A percentile compares a stretch with the other conserved stretches of the same genome.
Evolutionary conservation across 805 yeast genomes (phyloP).

Genomic region (Hanseniaspora nectarophila): DNA sequence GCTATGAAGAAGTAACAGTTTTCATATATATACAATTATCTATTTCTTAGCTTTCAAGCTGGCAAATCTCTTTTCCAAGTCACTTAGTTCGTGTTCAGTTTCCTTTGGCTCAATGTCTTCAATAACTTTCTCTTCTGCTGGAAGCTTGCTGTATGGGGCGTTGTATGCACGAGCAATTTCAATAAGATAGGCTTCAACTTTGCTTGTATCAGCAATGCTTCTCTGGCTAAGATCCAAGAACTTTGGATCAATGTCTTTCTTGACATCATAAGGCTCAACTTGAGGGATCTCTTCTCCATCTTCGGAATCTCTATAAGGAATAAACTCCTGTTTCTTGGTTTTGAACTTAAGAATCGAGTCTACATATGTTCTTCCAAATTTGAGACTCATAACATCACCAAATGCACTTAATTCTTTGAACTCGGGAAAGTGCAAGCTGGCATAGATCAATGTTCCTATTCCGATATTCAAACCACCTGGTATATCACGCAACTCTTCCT

Average conservation of each 20-base stretch:
- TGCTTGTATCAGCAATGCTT: constrained; percentile 51
- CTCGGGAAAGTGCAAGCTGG: constrained; percentile 57
- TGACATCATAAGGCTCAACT: constrained; percentile 31
- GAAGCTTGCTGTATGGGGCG: constrained; percentile 58
- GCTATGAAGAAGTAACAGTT: constrained; percentile 22
- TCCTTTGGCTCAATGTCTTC: constrained; percentile 26
- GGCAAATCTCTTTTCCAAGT: constrained; percentile 60
- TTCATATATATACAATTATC: background rate
- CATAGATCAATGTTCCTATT: constrained; percentile 52
- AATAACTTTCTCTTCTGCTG: constrained; percentile 22
- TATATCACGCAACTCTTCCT: constrained; percentile 24
- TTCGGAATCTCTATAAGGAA: background rate
- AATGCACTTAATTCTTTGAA: constrained; percentile 55
- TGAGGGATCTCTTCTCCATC: constrained; percentile 15
- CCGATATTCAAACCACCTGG: constrained; percentile 57
- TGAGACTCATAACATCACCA: constrained; percentile 48
- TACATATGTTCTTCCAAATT: constrained; percentile 60
- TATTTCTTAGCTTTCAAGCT: constrained; percentile 37
- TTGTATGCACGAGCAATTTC: constrained; percentile 75
- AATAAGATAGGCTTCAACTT: constrained; percentile 57
- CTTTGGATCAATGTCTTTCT: constrained; percentile 48
- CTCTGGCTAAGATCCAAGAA: constrained; percentile 50
- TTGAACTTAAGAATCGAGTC: constrained; percentile 26
- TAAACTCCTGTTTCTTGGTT: background rate
- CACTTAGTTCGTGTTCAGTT: constrained; percentile 45